phyloP scores from a whole-genome alignment of 495 filamentous ascomycete genomes.

The Penicillium robsamsonii region DNA sequence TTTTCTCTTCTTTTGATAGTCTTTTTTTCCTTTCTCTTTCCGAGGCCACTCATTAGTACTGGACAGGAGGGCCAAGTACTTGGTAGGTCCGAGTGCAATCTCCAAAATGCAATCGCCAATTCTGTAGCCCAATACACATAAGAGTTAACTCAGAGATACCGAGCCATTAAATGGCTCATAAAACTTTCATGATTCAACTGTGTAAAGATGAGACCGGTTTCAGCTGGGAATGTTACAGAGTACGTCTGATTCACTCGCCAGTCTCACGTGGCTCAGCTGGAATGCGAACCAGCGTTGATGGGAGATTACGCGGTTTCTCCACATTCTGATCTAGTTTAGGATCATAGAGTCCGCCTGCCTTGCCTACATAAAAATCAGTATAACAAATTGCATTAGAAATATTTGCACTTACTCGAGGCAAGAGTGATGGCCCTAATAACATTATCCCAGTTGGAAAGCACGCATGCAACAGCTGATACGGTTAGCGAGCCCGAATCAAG shows the following conservation, averaged over 20 bases:
- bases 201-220: neutral
- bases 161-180: neutral
- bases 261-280: conserved; percentile 28
- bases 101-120: neutral
- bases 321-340: conserved; percentile 15
- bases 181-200: neutral
- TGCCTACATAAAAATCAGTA: conserved; percentile 15
- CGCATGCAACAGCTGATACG: conserved; percentile 77
- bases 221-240: neutral
- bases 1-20: neutral
- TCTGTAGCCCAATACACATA: neutral
- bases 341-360: conserved; percentile 25
- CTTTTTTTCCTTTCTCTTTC: neutral
- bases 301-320: conserved; percentile 18
- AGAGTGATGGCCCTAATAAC: conserved; percentile 91
- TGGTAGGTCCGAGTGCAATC: neutral
- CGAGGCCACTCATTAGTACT: neutral
- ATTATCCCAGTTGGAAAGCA: conserved; percentile 94
- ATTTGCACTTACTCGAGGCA: conserved; percentile 73
- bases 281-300: conserved; percentile 44
- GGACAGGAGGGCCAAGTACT: neutral
- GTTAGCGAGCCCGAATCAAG: conserved; percentile 4
- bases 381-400: conserved; percentile 9
- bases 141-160: neutral
- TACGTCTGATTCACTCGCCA: conserved; percentile 18